Percentiles rank a stretch among this genome's conserved stretches.
Conservation (phyloP, 108 stramenopile species). For the Nitzschia inconspicua region DNA sequence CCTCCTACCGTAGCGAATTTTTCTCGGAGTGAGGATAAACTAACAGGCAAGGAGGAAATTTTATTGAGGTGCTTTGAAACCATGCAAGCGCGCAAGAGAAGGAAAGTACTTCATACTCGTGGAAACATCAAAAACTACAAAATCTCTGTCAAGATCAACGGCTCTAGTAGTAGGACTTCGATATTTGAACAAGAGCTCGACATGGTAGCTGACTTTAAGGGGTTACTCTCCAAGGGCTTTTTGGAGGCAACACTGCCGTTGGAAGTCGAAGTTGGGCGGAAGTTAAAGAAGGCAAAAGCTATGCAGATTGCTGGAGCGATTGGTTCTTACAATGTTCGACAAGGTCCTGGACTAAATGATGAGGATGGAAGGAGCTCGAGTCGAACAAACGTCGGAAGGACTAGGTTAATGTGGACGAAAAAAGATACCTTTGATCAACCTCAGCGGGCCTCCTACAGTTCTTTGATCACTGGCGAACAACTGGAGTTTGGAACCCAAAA, state of each 20-base stretch:
- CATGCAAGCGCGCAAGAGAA: not conserved
- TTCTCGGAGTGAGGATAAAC: not conserved
- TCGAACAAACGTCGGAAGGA: conserved; percentile 52
- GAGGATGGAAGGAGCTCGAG: too few relatives aligned
- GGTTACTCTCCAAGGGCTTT: not conserved
- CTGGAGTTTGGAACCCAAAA: conserved; percentile 45
- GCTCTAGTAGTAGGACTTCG: conserved; percentile 19
- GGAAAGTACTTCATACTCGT: conserved; percentile 10
- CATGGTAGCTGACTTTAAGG: not conserved
- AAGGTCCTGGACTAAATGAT: conserved; percentile 27
- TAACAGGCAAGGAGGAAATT: conserved; percentile 3
- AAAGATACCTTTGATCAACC: conserved; percentile 23
- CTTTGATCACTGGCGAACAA: conserved; percentile 53
- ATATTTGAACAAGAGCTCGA: conserved; percentile 10
- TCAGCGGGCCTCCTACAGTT: conserved; percentile 39
- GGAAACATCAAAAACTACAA: not conserved
- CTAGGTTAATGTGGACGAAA: conserved; percentile 61
- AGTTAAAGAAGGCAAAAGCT: conserved; percentile 17
- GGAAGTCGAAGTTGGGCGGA: conserved; percentile 25
- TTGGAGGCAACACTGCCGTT: conserved; percentile 24
- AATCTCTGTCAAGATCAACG: conserved; percentile 27
- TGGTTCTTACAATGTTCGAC: conserved; percentile 66
- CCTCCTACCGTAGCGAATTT: not conserved
- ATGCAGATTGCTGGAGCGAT: conserved; percentile 30
- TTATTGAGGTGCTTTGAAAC: conserved; percentile 11